phyloP scores from a whole-genome alignment of 495 filamentous ascomycete genomes.

The Geoglossum glabrum region DNA sequence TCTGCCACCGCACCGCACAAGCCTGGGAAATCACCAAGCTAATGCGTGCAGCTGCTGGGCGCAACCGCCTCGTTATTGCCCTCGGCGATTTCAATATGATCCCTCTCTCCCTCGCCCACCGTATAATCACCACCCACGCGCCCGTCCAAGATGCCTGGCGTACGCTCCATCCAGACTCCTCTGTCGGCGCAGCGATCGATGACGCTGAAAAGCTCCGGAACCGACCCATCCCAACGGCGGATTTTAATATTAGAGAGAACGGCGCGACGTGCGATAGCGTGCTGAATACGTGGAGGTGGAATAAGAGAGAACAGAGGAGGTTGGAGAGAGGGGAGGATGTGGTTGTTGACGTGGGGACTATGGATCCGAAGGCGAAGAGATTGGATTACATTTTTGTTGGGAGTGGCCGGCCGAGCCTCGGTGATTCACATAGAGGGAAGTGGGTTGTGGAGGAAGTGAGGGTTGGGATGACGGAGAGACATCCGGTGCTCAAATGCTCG shows the following conservation, averaged over 20 bases:
- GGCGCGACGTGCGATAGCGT: constrained; percentile 73
- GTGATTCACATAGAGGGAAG: constrained; percentile 14
- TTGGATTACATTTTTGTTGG: constrained; percentile 89
- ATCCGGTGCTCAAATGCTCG: constrained; percentile 63
- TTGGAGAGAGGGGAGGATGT: constrained; percentile 38
- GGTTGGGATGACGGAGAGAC: constrained; percentile 66
- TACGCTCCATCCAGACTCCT: constrained; percentile 57
- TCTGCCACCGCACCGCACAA: constrained; percentile 78
- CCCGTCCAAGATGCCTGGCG: constrained; percentile 72
- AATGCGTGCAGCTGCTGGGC: constrained; percentile 63
- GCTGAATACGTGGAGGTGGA: constrained; percentile 89
- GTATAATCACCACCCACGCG: constrained; percentile 57
- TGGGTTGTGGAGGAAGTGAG: constrained; percentile 49
- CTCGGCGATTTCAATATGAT: constrained; percentile 93
- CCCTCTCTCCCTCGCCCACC: constrained; percentile 70
- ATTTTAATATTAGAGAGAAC: constrained; percentile 57
- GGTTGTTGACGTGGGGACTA: constrained; percentile 32
- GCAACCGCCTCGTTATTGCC: constrained; percentile 67
- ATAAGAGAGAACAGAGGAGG: constrained; percentile 35
- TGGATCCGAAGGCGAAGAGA: constrained; percentile 57
- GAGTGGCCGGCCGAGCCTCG: constrained; percentile 10
- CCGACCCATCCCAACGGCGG: constrained; percentile 42
- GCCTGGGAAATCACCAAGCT: constrained; percentile 95
- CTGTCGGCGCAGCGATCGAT: constrained; percentile 47
- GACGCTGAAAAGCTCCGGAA: constrained; percentile 36